These are phyloP conservation scores for Ophiognomonia clavigignenti-juglandacearum DNA, from an alignment of 2,329 filamentous ascomycete genomes.

Conservation along the genomic window DNA sequence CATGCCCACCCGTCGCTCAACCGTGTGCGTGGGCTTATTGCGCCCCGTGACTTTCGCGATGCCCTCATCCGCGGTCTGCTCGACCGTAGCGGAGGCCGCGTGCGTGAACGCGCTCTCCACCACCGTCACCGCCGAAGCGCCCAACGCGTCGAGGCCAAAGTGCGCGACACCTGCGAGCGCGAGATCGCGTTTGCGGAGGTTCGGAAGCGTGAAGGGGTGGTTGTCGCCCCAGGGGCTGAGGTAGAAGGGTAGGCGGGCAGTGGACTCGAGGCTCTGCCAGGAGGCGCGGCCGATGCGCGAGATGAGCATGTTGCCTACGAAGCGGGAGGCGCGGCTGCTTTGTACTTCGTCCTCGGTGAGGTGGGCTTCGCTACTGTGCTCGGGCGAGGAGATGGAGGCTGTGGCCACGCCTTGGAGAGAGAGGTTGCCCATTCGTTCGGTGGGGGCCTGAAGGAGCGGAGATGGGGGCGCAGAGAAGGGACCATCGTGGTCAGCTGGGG, in stretches of 20 bases:
- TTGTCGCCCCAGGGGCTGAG: conserved; percentile 20
- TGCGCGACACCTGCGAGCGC: conserved; percentile 19
- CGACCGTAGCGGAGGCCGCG: conserved; percentile 15
- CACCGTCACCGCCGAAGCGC: conserved; percentile 17
- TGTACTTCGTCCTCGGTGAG: conserved; percentile 15
- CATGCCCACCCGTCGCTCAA: conserved; percentile 16
- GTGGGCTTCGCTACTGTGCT: conserved; percentile 12
- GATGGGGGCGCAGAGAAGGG: not conserved
- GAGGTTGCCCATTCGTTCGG: conserved; percentile 11
- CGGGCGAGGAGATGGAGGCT: conserved; percentile 9
- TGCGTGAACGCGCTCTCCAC: conserved; percentile 16
- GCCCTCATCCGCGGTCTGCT: conserved; percentile 17
- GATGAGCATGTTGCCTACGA: conserved; percentile 20
- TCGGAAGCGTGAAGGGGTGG: conserved; percentile 18
- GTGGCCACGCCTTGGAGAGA: conserved; percentile 6
- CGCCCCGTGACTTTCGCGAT: conserved; percentile 10
- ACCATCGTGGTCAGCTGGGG: not conserved
- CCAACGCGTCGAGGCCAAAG: conserved; percentile 18
- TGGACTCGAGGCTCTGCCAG: conserved; percentile 18
- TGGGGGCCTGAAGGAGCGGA: conserved; percentile 3
- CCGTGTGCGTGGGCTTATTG: conserved; percentile 8
- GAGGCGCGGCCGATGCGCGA: conserved; percentile 16
- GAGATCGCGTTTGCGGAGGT: conserved; percentile 19
- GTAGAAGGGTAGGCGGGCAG: conserved; percentile 18
- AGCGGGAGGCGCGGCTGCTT: conserved; percentile 15